Base-by-base conservation (phyloP, 441 rosid genomes). In the Lagerstroemia fauriei region DNA sequence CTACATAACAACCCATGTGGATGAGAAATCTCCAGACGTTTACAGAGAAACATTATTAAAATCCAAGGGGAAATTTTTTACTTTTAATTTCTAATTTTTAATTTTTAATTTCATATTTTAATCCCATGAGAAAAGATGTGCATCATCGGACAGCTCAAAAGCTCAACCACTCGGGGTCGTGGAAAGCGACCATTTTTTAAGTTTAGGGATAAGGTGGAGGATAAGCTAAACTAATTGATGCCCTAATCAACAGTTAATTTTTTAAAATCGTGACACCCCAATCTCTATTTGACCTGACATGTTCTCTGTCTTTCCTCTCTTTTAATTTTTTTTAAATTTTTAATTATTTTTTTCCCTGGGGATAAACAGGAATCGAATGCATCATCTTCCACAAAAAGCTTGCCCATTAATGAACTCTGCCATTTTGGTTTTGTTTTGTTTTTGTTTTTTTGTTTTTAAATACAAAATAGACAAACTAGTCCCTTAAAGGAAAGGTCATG, bases 141-240 rank as follows among this genome's bases (percentile, higher is more conserved):
- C 70, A 65, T 27, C 70, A 27, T 65, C 70, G 3, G 16, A 65
- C 70, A 65, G 70, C 70, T 65, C 70, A 10, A 14, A 10, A 65
- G 34, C 70, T n/a, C 38, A 65, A 27, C 70, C 0, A 12, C 20
- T 65, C 63, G 63, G 20, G 20, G 9, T 57, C 63, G 24, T 57
- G 1, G 70, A 65, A 65, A 65, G 34, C 14, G 17, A 65, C 29
- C 70, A 65, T 65, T 65, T 8, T 65, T 12, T 12, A 57, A 65
- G 18, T 5, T 27, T 65, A 12, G 18, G 34, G 70, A 65, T 65
- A 65, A 65, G 70, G 70, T 3, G 34, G 27, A 65, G 70, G 70
- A 65, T 65, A 65, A 65, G 70, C 31, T 65, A 65, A 65, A 65
- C 34, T 65, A 65, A 24, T 61, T 61, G 68, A 11, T 65, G 70